phyloP scores from a whole-genome alignment of 805 yeast species.

The Teunomyces cretensis region DNA sequence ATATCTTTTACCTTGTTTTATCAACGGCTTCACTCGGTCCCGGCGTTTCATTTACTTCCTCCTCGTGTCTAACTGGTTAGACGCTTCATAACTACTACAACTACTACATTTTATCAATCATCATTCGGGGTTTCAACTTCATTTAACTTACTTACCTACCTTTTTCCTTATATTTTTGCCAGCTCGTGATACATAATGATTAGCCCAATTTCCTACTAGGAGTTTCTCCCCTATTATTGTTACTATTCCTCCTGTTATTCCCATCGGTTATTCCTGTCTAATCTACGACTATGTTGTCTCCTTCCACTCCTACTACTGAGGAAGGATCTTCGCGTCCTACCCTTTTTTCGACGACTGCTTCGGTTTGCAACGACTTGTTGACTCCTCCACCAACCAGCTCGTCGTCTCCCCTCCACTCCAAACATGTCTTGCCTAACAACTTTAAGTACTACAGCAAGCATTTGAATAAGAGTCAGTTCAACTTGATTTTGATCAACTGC shows the following conservation, averaged over 20 bases:
- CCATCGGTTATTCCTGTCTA: constrained; percentile 2
- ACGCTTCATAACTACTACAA: background rate
- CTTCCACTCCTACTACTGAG: constrained; percentile 1
- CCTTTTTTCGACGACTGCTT: background rate
- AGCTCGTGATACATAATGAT: constrained; percentile 1
- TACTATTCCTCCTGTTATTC: background rate
- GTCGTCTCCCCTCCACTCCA: constrained; percentile 11
- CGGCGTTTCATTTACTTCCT: constrained; percentile 3
- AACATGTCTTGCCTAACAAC: constrained; percentile 31
- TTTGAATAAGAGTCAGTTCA: constrained; percentile 41
- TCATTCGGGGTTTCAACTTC: background rate
- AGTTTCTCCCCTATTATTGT: background rate
- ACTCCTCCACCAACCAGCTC: constrained; percentile 18
- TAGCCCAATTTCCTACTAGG: background rate
- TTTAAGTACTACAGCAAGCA: constrained; percentile 39
- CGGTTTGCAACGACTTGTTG: constrained; percentile 8
- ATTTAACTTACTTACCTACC: background rate
- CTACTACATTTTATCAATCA: background rate
- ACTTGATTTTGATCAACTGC: constrained; percentile 37
- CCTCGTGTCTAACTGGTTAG: constrained; percentile 3
- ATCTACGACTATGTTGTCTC: background rate
- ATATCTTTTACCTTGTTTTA: background rate
- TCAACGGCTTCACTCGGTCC: constrained; percentile 1
- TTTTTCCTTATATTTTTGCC: background rate
- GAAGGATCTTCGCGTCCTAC: background rate